A percentile compares a stretch with the other conserved stretches of the same genome.
Conservation (phyloP, 768 basidiomycete species). For the Lepiota venenata region DNA sequence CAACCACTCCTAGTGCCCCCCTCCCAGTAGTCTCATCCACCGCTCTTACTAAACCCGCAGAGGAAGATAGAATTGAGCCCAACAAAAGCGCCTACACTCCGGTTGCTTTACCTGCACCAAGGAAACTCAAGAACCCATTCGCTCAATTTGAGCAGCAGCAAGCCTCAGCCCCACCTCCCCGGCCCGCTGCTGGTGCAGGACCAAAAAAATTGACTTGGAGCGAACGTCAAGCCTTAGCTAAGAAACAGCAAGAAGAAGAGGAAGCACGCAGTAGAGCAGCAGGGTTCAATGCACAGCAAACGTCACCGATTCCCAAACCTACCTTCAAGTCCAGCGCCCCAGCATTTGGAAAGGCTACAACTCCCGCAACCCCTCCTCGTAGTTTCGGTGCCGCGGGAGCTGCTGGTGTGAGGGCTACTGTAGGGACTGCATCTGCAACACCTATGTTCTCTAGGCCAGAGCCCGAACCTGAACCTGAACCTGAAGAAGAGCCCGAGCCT, state of each 20-base stretch:
- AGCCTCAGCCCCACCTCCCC: constrained; percentile 20
- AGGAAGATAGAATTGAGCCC: constrained; percentile 82
- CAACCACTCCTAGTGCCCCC: constrained; percentile 26
- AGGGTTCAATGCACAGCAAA: constrained; percentile 35
- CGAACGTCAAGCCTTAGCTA: constrained; percentile 88
- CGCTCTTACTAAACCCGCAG: constrained; percentile 60
- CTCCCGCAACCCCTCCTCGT: constrained; percentile 30
- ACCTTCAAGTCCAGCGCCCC: constrained; percentile 45
- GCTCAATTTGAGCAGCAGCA: constrained; percentile 52
- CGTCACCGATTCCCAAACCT: constrained; percentile 28
- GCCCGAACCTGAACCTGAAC: constrained; percentile 19
- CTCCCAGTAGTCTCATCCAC: constrained; percentile 41
- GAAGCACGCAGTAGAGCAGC: constrained; percentile 60
- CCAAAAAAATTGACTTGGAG: constrained; percentile 90
- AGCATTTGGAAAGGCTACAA: constrained; percentile 42
- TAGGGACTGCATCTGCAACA: constrained; percentile 24
- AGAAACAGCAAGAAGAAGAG: constrained; percentile 82
- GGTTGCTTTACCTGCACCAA: constrained; percentile 79
- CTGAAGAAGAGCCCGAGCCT: constrained; percentile 23
- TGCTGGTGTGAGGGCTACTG: constrained; percentile 28
- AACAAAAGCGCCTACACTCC: constrained; percentile 89
- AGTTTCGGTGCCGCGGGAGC: constrained; percentile 41
- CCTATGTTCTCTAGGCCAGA: constrained; percentile 27
- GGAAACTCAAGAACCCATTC: constrained; percentile 85
- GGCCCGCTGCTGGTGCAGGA: constrained; percentile 24